A percentile compares a stretch with the other conserved stretches of the same genome.
phyloP scores from a whole-genome alignment of 192 early-diverging fungal genomes.

The Coemansia sp. region DNA sequence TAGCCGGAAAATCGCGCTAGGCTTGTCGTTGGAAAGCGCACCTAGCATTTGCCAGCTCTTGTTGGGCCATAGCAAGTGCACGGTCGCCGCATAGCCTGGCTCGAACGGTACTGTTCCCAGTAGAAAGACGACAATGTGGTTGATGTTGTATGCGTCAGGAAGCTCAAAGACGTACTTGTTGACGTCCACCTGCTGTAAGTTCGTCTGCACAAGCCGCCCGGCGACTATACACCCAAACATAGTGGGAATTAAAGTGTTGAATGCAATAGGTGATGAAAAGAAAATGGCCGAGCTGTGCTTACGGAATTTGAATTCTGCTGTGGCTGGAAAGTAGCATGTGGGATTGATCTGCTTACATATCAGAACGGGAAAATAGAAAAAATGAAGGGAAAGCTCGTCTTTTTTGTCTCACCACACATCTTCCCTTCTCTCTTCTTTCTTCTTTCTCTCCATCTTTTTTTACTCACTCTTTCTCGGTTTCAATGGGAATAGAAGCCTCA shows the following conservation, averaged over 20 bases:
- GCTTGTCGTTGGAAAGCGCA: slow-evolving; percentile 78
- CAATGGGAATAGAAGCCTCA: slow-evolving; percentile 17
- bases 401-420: background rate
- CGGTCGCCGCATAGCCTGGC: slow-evolving; percentile 87
- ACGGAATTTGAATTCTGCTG: background rate
- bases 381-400: background rate
- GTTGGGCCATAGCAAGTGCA: slow-evolving; percentile 88
- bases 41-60: slow-evolving; percentile 77
- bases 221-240: slow-evolving; percentile 96
- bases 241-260: background rate
- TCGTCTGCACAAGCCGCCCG: slow-evolving; percentile 87
- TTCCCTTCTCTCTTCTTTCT: background rate
- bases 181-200: slow-evolving; percentile 83
- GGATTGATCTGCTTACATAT: background rate
- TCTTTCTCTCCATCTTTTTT: background rate
- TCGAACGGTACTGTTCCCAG: slow-evolving; percentile 85
- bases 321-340: background rate
- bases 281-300: background rate
- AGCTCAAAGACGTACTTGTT: slow-evolving; percentile 91
- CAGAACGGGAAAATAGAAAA: background rate
- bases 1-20: slow-evolving; percentile 78
- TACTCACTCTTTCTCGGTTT: background rate
- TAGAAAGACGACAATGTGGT: slow-evolving; percentile 94
- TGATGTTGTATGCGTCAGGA: slow-evolving; percentile 78
- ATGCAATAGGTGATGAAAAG: background rate